Evolutionary conservation across 257 asterid genomes (phyloP), one percentile per base, ranked within the genome.

Genomic region (Solanum corneliomulleri): DNA sequence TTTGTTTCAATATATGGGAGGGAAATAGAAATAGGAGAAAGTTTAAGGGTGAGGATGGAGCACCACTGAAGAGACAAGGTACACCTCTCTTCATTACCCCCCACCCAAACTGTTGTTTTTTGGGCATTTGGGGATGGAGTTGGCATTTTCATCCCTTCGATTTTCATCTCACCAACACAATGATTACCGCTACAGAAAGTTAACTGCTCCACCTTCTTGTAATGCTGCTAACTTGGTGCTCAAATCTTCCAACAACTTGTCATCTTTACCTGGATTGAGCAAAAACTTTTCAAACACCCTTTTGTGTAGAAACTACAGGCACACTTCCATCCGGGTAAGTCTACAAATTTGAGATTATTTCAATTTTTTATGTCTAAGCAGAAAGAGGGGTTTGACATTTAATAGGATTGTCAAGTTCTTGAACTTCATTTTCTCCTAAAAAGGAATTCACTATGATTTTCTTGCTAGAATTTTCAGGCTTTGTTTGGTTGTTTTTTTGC

Each of bases 241-340:
- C 85, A 82, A 70, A 35, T 84, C 89, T 88, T 89, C 91, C 91
- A 87, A 85, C 14, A 69, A 70, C 78, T 87, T 83, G 80, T 85
- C 89, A 27, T 90, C 77, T 81, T 86, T 92, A 70, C 23, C 47
- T 84, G 89, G 88, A 71, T 68, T 82, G 29, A 76, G 42, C 52
- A 84, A 82, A 25, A 85, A 75, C 82, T 88, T 87, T 88, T 87
- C 92, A 14, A 44, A 85, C 64, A 84, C 87, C 52, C 87, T 85
- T 88, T 64, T 83, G 23, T 45, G 37, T 29, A 27, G 71, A 42
- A 69, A 44, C 86, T 82, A 70, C 85, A 87, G 89, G 76, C 92
- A 89, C 88, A 88, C 70, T 77, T 88, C 90, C 86, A 78, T 93
- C 86, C 82, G 83, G 98, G 98, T 95, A 92, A 83, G 92, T 80